Percentiles rank a stretch among this genome's conserved stretches.
Conservation (phyloP, 495 filamentous ascomycete species). For the Trichocladium antarcticum region DNA sequence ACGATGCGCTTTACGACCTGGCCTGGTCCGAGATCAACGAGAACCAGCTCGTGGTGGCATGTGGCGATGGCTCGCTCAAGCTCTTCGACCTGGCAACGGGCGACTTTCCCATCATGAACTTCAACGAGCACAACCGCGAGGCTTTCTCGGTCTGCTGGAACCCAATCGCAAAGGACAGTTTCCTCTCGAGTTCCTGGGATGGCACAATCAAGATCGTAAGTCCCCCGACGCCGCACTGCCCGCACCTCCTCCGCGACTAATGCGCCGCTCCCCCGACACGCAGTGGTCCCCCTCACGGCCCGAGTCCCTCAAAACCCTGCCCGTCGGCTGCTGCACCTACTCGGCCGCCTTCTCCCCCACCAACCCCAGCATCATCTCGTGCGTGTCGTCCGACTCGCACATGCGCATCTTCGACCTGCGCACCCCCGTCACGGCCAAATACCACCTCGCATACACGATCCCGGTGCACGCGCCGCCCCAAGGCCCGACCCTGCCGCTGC, state of each 20-base stretch:
- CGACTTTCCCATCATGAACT: conserved; percentile 74
- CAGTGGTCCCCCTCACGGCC: conserved; percentile 66
- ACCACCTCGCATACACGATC: conserved; percentile 67
- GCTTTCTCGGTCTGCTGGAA: conserved; percentile 90
- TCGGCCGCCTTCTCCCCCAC: conserved; percentile 71
- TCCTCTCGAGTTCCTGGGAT: conserved; percentile 86
- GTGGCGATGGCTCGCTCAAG: conserved; percentile 87
- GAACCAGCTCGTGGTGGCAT: conserved; percentile 77
- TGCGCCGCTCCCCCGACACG: background rate
- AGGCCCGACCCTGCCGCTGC: conserved; percentile 27
- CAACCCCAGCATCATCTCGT: conserved; percentile 63
- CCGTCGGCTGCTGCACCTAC: conserved; percentile 86
- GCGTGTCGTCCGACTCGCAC: conserved; percentile 74
- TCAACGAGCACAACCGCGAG: conserved; percentile 86
- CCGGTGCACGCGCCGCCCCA: conserved; percentile 55
- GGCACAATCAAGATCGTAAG: conserved; percentile 75
- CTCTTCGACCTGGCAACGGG: conserved; percentile 73
- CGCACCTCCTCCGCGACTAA: background rate
- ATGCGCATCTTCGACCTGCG: conserved; percentile 83
- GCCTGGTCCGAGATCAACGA: conserved; percentile 92
- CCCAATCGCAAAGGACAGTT: conserved; percentile 76
- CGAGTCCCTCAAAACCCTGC: conserved; percentile 68
- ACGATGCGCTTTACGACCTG: conserved; percentile 89
- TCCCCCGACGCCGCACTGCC: background rate
- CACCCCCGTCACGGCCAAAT: conserved; percentile 65